Conservation (phyloP, 2,329 filamentous ascomycete genomes). For the Fusarium heterosporum region DNA sequence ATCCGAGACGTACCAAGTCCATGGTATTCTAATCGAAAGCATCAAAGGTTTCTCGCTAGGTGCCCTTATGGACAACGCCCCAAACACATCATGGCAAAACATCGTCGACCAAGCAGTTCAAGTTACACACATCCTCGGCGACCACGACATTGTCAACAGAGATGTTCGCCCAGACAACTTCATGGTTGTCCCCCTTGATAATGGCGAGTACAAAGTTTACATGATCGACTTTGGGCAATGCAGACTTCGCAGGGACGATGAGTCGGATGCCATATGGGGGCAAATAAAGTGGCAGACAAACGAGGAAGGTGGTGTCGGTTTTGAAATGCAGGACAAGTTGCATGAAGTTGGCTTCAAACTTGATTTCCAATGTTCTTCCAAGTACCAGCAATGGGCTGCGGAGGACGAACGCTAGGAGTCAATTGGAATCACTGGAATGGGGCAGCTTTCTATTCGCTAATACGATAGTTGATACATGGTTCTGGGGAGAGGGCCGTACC, state of each 20-base stretch:
- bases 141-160: slow-evolving; percentile 42
- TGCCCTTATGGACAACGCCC: slow-evolving; percentile 1
- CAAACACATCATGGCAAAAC: slow-evolving; percentile 21
- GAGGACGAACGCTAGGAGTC: too few relatives aligned
- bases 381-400: too few relatives aligned
- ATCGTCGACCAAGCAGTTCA: slow-evolving; percentile 39
- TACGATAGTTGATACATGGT: too few relatives aligned
- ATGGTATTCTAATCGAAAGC: slow-evolving; percentile 40
- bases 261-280: slow-evolving; percentile 40
- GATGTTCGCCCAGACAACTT: slow-evolving; percentile 45
- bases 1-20: neutral
- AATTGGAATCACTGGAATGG: too few relatives aligned
- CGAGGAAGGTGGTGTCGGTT: slow-evolving; percentile 38
- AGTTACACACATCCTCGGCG: slow-evolving; percentile 36
- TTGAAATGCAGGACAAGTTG: too few relatives aligned
- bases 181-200: slow-evolving; percentile 16
- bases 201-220: slow-evolving; percentile 22
- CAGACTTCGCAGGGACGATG: slow-evolving; percentile 31
- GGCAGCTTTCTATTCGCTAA: too few relatives aligned
- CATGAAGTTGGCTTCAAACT: too few relatives aligned
- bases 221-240: slow-evolving; percentile 46
- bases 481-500: too few relatives aligned
- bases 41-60: slow-evolving; percentile 31
- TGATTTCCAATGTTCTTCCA: too few relatives aligned
- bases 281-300: slow-evolving; percentile 34